Percentiles rank a stretch among this genome's conserved stretches.
Evolutionary conservation across 768 basidiomycete genomes (phyloP).

Genomic region (Polyporus arcularius): DNA sequence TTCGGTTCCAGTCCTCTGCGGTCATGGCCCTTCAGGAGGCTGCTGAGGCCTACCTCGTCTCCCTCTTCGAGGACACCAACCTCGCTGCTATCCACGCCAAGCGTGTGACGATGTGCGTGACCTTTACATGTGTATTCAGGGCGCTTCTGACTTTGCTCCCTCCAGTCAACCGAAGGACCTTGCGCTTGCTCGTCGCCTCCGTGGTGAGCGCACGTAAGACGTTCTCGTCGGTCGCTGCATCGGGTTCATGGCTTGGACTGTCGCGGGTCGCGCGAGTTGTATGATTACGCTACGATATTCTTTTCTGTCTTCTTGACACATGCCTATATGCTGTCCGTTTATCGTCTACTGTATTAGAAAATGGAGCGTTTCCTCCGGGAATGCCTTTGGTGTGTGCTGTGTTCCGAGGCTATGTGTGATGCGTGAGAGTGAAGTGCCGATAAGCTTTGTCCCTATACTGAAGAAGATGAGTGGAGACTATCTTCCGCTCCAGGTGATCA

Average conservation of each 20-base stretch:
- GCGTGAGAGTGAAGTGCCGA: not conserved
- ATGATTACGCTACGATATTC: constrained; percentile 12
- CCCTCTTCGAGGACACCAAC: constrained; percentile 80
- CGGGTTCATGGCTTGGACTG: not conserved
- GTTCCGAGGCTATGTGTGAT: not conserved
- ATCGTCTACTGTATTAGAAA: constrained; percentile 13
- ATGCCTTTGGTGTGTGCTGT: not conserved
- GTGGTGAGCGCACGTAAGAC: constrained; percentile 72
- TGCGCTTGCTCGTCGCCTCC: constrained; percentile 74
- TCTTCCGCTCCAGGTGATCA: not conserved
- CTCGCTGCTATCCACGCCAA: constrained; percentile 86
- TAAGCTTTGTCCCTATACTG: not conserved
- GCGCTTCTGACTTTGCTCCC: not conserved
- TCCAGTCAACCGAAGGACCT: constrained; percentile 79
- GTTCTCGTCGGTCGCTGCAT: not conserved
- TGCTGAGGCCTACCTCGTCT: constrained; percentile 79
- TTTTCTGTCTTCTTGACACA: not conserved
- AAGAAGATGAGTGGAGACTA: not conserved
- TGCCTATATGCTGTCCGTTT: constrained; percentile 18
- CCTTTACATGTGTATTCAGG: constrained; percentile 1
- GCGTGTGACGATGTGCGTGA: constrained; percentile 64
- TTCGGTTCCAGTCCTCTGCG: constrained; percentile 90
- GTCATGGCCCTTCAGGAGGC: constrained; percentile 89
- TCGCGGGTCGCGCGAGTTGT: constrained; percentile 15
- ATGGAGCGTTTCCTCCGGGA: constrained; percentile 3